Conservation (phyloP, 2,329 filamentous ascomycete species). For the Colletotrichum falcatum region DNA sequence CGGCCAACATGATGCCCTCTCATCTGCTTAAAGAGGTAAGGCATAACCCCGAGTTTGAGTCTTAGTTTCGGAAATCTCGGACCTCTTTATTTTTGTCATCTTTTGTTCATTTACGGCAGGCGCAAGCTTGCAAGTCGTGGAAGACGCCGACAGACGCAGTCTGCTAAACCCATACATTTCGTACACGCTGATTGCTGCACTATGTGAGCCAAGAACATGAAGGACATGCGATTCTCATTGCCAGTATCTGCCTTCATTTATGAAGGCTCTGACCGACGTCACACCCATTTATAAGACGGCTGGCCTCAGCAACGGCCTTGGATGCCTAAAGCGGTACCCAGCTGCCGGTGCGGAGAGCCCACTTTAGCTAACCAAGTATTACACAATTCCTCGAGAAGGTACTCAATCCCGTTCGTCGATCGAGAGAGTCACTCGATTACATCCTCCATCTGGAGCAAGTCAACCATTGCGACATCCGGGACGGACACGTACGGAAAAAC, state of each 20-base stretch:
- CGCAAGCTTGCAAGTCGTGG: not conserved
- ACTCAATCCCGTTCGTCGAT: not conserved
- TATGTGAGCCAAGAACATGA: no score
- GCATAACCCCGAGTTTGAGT: conserved; percentile 37
- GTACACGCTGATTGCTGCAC: no score
- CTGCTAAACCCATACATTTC: no score
- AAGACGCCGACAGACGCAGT: not conserved
- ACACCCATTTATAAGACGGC: not conserved
- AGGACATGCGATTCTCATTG: no score
- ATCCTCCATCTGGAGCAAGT: not conserved
- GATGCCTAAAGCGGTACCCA: conserved; percentile 3
- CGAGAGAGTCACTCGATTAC: not conserved
- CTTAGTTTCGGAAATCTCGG: conserved; percentile 23
- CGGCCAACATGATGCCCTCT: conserved; percentile 38
- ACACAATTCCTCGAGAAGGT: not conserved
- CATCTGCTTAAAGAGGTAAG: not conserved
- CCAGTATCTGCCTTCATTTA: not conserved
- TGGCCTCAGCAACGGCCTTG: not conserved
- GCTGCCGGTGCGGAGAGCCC: conserved; percentile 15
- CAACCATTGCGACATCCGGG: not conserved
- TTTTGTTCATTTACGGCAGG: no score
- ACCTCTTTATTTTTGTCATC: no score
- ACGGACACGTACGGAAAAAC: not conserved
- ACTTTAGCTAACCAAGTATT: not conserved
- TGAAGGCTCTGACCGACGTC: not conserved